Conservation (phyloP, 2,329 filamentous ascomycete genomes). For the Talaromyces sp. region DNA sequence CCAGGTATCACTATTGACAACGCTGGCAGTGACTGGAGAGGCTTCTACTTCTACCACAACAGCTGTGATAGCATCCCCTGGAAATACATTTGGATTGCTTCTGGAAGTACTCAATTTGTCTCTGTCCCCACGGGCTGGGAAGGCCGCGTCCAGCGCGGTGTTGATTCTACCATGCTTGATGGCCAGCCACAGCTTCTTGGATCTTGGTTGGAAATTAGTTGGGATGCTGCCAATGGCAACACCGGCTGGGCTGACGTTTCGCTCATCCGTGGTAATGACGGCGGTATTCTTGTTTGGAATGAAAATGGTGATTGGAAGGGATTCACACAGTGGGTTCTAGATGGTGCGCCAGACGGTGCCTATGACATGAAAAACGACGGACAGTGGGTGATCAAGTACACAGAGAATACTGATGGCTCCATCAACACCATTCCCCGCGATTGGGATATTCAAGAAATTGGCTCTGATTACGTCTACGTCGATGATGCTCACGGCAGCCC, state of each 20-base stretch:
- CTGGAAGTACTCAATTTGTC: constrained; percentile 4
- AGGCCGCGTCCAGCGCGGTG: constrained; percentile 9
- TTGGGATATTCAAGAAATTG: constrained; percentile 5
- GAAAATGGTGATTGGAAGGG: constrained; percentile 6
- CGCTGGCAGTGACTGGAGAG: background rate
- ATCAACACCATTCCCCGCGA: constrained; percentile 12
- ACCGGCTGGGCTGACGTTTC: constrained; percentile 12
- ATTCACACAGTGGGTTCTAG: constrained; percentile 7
- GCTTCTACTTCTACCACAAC: constrained; percentile 13
- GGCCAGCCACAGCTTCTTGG: constrained; percentile 8
- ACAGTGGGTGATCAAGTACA: constrained; percentile 8
- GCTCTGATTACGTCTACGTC: constrained; percentile 1
- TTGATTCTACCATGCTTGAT: constrained; percentile 5
- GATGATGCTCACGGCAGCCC: constrained; percentile 9
- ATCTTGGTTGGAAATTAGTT: constrained; percentile 13
- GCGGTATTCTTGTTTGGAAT: constrained; percentile 12
- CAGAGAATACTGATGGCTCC: background rate
- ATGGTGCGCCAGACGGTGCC: constrained; percentile 5
- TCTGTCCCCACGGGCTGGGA: constrained; percentile 6
- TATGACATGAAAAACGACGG: constrained; percentile 12
- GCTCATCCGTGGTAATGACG: constrained; percentile 10
- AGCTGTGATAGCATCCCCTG: constrained; percentile 10
- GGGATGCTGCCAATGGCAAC: background rate
- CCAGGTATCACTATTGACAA: constrained; percentile 12
- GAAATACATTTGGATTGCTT: constrained; percentile 15